Conservation (phyloP, 352 stramenopile genomes). For the Globisporangium parvum region DNA sequence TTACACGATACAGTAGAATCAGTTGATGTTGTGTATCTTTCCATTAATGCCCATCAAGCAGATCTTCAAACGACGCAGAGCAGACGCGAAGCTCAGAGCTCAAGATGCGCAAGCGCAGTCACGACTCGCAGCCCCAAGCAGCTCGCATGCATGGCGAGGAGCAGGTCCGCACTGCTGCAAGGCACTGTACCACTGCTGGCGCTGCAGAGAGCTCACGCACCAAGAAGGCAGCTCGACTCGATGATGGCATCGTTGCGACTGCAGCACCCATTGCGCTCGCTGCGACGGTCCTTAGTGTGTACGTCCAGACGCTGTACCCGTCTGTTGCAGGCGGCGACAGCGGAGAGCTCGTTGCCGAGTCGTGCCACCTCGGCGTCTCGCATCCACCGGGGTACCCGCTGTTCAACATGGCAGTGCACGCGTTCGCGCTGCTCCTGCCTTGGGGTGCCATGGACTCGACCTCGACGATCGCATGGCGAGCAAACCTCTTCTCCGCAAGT, state of each 20-base stretch:
- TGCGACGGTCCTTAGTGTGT: conserved; percentile 45
- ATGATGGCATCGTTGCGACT: not conserved
- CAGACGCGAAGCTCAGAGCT: not conserved
- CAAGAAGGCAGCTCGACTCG: too few relatives aligned
- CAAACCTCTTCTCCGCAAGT: conserved; percentile 88
- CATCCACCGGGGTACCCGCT: conserved; percentile 94
- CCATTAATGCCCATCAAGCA: too few relatives aligned
- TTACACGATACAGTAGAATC: too few relatives aligned
- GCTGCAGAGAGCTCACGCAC: not conserved
- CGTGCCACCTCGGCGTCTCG: conserved; percentile 88
- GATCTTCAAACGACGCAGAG: too few relatives aligned
- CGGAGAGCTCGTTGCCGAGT: conserved; percentile 92
- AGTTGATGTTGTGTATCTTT: too few relatives aligned
- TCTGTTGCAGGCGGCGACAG: conserved; percentile 88
- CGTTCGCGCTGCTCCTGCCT: conserved; percentile 37
- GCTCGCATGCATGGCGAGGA: conserved; percentile 1
- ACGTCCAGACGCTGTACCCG: conserved; percentile 74
- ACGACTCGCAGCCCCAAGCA: not conserved
- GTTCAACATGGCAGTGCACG: conserved; percentile 87
- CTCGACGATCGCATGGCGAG: conserved; percentile 58
- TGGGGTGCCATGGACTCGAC: conserved; percentile 10
- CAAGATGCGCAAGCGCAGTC: not conserved
- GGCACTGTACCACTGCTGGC: too few relatives aligned
- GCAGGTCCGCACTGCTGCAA: not conserved
- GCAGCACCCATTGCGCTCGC: not conserved